These are phyloP conservation scores for Gossypium australe DNA, from an alignment of 345 rosid genomes.

Conservation along the genomic window DNA sequence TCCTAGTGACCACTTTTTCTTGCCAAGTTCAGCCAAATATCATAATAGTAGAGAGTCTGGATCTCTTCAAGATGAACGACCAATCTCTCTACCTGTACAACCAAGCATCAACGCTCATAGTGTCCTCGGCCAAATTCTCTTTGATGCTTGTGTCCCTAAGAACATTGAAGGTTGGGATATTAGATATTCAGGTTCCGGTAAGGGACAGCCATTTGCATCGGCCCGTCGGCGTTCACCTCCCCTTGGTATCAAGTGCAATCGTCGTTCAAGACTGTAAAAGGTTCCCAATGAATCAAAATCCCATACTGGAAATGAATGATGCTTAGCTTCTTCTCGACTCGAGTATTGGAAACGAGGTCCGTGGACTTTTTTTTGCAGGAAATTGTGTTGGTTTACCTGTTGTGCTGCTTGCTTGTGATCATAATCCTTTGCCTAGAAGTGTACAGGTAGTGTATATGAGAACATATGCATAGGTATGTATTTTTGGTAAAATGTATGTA, in stretches of 20 bases:
- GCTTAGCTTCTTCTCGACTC: background rate
- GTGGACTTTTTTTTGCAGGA: conserved; percentile 6
- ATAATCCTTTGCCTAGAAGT: conserved; percentile 16
- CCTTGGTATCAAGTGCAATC: conserved; percentile 40
- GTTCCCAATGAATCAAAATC: background rate
- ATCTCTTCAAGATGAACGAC: conserved; percentile 46
- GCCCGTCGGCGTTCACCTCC: conserved; percentile 46
- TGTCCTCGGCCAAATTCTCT: conserved; percentile 77
- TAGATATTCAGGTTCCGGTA: conserved; percentile 59
- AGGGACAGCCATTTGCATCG: conserved; percentile 65
- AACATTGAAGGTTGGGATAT: conserved; percentile 97
- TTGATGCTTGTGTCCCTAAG: conserved; percentile 84
- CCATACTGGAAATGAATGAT: background rate
- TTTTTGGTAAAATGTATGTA: background rate
- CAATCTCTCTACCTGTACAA: conserved; percentile 37
- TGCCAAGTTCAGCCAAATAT: conserved; percentile 62
- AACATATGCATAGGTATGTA: background rate
- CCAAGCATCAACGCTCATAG: conserved; percentile 73
- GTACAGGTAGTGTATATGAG: conserved; percentile 14
- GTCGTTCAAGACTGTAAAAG: conserved; percentile 61
- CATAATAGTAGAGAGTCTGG: conserved; percentile 33
- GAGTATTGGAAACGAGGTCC: background rate
- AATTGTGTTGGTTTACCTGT: background rate
- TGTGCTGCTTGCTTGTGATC: background rate
- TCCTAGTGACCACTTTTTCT: conserved; percentile 78